A percentile compares a stretch with the other conserved stretches of the same genome.
These are phyloP conservation scores for Thraustochytrium striatum DNA, from an alignment of 352 stramenopile genomes.

Conservation along the genomic window DNA sequence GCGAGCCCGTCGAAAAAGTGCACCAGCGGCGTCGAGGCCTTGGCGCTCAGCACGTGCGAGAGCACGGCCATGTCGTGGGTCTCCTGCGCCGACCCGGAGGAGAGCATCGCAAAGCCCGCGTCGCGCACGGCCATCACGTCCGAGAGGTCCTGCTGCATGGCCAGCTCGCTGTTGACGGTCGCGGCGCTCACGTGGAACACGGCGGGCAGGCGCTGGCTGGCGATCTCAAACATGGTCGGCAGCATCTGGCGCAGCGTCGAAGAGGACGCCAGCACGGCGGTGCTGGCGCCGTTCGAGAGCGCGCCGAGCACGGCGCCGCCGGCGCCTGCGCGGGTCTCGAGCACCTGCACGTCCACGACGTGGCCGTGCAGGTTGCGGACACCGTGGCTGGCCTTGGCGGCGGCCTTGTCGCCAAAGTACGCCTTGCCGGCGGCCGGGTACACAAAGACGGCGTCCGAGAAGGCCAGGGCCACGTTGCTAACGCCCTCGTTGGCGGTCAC, in stretches of 20 bases:
- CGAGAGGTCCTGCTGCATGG: slow-evolving; percentile 72
- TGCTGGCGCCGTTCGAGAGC: slow-evolving; percentile 70
- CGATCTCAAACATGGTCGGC: slow-evolving; percentile 89
- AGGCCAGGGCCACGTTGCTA: not conserved
- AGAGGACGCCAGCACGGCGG: slow-evolving; percentile 80
- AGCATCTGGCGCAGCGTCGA: slow-evolving; percentile 82
- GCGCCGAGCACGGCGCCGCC: slow-evolving; percentile 61
- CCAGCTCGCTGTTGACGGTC: slow-evolving; percentile 60
- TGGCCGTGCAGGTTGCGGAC: not conserved
- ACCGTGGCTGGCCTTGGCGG: not conserved
- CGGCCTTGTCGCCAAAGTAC: slow-evolving; percentile 26
- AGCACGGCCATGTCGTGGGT: slow-evolving; percentile 83
- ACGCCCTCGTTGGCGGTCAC: slow-evolving; percentile 17
- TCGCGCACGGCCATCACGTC: slow-evolving; percentile 84
- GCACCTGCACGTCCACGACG: slow-evolving; percentile 40
- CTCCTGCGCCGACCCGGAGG: slow-evolving; percentile 74
- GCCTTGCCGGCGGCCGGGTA: slow-evolving; percentile 15
- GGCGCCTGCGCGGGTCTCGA: slow-evolving; percentile 62
- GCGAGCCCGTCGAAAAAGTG: slow-evolving; percentile 83
- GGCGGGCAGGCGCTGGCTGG: slow-evolving; percentile 69
- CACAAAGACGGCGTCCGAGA: slow-evolving; percentile 24
- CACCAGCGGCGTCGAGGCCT: slow-evolving; percentile 79
- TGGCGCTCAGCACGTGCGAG: slow-evolving; percentile 79
- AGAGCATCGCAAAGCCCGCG: slow-evolving; percentile 80
- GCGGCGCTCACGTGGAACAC: slow-evolving; percentile 82